Evolutionary conservation across 2,329 filamentous ascomycete species (phyloP).

Genomic region (Exophiala calicioides): DNA sequence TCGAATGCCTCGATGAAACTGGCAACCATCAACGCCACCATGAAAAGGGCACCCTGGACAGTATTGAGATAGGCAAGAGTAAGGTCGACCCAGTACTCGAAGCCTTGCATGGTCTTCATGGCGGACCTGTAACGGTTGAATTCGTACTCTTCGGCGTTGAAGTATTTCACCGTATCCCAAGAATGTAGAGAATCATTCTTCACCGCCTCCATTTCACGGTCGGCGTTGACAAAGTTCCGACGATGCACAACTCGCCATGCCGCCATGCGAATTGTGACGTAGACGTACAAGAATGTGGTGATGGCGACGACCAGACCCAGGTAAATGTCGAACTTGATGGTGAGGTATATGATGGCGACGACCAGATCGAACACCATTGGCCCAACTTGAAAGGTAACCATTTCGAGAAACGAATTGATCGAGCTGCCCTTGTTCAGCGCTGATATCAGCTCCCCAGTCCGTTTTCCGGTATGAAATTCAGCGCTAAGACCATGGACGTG

Average conservation of each 20-base stretch:
- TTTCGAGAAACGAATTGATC: conserved; percentile 95
- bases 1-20: conserved; percentile 76
- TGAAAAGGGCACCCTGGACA: conserved; percentile 77
- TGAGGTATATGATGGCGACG: conserved; percentile 80
- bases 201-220: conserved; percentile 91
- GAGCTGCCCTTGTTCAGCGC: conserved; percentile 94
- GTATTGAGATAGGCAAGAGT: conserved; percentile 80
- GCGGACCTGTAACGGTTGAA: conserved; percentile 71
- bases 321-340: conserved; percentile 77
- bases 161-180: conserved; percentile 95
- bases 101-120: conserved; percentile 69
- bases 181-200: conserved; percentile 98
- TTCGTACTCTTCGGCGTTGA: conserved; percentile 80
- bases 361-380: conserved; percentile 91
- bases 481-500: conserved; percentile 94
- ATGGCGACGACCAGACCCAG: conserved; percentile 88
- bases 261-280: conserved; percentile 94
- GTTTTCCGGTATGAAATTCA: conserved; percentile 95
- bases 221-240: conserved; percentile 90
- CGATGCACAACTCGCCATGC: conserved; percentile 88
- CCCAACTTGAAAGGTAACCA: conserved; percentile 91
- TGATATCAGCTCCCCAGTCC: conserved; percentile 92
- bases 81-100: conserved; percentile 74
- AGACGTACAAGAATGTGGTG: conserved; percentile 94
- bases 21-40: conserved; percentile 70